phyloP scores from a whole-genome alignment of 257 asterid species.

The Echites panduratus region DNA sequence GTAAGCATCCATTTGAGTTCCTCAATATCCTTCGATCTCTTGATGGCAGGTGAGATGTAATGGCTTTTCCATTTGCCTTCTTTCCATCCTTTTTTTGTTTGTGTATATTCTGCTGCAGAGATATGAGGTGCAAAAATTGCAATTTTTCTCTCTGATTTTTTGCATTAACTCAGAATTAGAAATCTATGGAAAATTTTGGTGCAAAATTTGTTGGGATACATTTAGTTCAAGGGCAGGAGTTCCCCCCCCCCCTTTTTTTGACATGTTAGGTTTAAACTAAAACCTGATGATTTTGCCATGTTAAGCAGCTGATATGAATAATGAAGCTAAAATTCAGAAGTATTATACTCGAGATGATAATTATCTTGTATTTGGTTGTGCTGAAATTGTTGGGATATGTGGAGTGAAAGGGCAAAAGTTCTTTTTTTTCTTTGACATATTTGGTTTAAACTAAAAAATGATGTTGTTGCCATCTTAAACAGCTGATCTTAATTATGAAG shows the following conservation, averaged over 20 bases:
- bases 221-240: not conserved
- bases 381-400: no score
- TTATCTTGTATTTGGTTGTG: no score
- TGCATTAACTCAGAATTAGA: not conserved
- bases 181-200: not conserved
- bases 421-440: no score
- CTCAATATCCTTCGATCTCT: slow-evolving; percentile 80
- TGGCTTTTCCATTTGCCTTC: not conserved
- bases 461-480: no score
- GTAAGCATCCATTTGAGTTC: slow-evolving; percentile 70
- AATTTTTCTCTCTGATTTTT: not conserved
- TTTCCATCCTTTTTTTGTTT: not conserved
- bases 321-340: not conserved
- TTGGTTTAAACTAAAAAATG: no score
- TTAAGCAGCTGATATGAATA: no score
- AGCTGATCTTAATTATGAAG: no score
- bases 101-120: not conserved
- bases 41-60: slow-evolving; percentile 69
- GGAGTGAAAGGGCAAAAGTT: no score
- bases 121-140: not conserved
- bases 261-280: not conserved
- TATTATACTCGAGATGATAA: no score
- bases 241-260: not conserved
- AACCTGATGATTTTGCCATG: not conserved
- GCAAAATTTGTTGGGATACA: slow-evolving; percentile 10